Base-by-base conservation (phyloP, 129 eudicot species). In the Deinandra increscens region DNA sequence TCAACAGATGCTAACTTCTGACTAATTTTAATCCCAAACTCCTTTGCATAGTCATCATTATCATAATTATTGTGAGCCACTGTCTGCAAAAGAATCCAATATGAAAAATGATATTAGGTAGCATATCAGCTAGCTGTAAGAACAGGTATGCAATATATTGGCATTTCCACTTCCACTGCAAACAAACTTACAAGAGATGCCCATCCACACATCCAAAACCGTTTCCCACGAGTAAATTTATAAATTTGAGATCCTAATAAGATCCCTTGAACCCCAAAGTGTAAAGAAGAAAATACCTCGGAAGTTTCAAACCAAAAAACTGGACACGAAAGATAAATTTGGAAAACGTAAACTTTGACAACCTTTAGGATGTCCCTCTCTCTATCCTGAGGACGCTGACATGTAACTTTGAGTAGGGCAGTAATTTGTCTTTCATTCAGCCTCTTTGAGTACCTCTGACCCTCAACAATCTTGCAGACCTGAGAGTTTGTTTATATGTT, bases 401-500 rank as follows among this genome's bases (percentile, higher is more conserved):
- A 93, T 15, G 99, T 93, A 61, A 87, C 97, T 73, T 89, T 87
- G 23, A 89, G 95, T 23, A 93, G 81, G 17, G 90, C 92, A 6
- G 92, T 93, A 37, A 93, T 93, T 75, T 93, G 98, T 54, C 80
- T 70, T 74, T 93, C 90, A 71, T 89, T 93, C 65, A 93, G 62
- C 78, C 97, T 78, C 76, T 89, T 89, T 7, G 97, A 89, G 51
- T 87, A 93, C 75, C 97, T 80, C 73, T 93, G 97, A 3, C 99
- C 99, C 76, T 93, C 92, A 4, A 89, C 99, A 78, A 93, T 89
- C 77, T 89, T 93, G 80, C 99, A 93, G 6, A 86, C 96, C 97
- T 91, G 74, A 49, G 20, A 70, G 75, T 45, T 44, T 65, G n/a
- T 7, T 55, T 48, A 33, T 12, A 31, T 34, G 22, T 37, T 34